A percentile compares a stretch with the other conserved stretches of the same genome.
Conservation (phyloP, 352 stramenopile genomes). For the Globisporangium acanthophoron region DNA sequence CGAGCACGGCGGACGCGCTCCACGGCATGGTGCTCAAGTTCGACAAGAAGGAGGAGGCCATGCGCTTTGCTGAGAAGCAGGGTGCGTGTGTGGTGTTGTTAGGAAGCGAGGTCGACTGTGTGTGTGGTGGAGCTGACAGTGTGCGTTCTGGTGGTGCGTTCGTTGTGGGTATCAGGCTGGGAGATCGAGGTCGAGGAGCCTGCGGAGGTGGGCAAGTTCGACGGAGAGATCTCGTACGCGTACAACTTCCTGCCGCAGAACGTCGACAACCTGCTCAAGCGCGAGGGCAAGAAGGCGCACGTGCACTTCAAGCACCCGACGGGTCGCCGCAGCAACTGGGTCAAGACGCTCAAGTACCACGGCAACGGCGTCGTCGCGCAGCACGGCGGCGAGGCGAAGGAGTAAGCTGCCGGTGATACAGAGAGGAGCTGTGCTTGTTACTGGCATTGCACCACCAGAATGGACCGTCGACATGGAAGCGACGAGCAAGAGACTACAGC, state of each 20-base stretch:
- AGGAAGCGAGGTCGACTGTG: too few relatives aligned
- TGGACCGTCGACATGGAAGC: too few relatives aligned
- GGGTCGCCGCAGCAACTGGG: conserved; percentile 77
- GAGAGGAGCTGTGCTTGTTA: too few relatives aligned
- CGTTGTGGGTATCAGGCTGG: conserved; percentile 33
- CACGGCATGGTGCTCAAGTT: conserved; percentile 85
- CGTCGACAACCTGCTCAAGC: conserved; percentile 74
- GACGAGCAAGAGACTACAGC: too few relatives aligned
- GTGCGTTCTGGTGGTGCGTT: background rate
- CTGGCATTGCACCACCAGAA: too few relatives aligned
- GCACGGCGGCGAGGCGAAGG: conserved; percentile 73
- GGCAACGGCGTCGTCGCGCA: conserved; percentile 72
- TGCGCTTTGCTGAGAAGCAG: conserved; percentile 80
- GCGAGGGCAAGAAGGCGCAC: conserved; percentile 70
- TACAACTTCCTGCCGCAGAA: conserved; percentile 81
- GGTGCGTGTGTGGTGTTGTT: background rate
- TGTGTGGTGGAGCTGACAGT: background rate
- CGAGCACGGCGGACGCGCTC: conserved; percentile 85
- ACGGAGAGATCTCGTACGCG: conserved; percentile 80
- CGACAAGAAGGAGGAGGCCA: conserved; percentile 81
- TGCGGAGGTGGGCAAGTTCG: conserved; percentile 55
- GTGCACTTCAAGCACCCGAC: conserved; percentile 76
- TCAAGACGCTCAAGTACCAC: conserved; percentile 88
- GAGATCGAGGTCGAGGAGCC: conserved; percentile 81
- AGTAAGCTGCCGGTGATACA: conserved; percentile 21